Percentiles rank a stretch among this genome's conserved stretches.
Evolutionary conservation across 306 rosid species (phyloP).

Genomic region (Myrica gale): DNA sequence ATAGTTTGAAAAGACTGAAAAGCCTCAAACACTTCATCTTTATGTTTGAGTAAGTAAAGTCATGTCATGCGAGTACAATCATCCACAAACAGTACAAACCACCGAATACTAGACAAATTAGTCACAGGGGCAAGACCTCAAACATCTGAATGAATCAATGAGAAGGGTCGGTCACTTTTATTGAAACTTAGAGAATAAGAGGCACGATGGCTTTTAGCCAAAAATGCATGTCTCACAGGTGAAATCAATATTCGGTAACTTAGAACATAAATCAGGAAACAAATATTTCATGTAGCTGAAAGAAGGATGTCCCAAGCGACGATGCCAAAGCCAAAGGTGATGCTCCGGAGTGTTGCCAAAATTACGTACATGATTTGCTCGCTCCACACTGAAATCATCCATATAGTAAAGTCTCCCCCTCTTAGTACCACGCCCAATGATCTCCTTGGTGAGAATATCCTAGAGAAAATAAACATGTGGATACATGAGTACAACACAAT

Average conservation of each 20-base stretch:
- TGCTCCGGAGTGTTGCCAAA: too few species aligned
- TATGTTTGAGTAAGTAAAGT: too few species aligned
- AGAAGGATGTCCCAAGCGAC: background rate
- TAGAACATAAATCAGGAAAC: background rate
- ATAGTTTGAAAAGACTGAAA: too few species aligned
- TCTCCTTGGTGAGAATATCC: too few species aligned
- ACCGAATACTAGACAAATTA: too few species aligned
- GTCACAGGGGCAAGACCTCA: too few species aligned
- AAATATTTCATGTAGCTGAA: background rate
- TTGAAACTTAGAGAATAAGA: background rate
- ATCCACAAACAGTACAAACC: too few species aligned
- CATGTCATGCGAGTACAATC: too few species aligned
- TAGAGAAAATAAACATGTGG: too few species aligned
- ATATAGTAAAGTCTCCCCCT: background rate
- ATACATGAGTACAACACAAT: background rate
- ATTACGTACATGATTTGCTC: background rate
- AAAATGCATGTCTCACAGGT: conserved; percentile 4
- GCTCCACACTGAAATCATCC: background rate
- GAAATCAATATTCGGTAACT: background rate
- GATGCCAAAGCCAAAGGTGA: background rate
- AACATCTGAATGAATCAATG: too few species aligned
- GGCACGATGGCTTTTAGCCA: background rate
- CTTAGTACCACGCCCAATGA: too few species aligned
- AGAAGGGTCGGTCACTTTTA: background rate
- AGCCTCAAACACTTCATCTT: too few species aligned